Evolutionary conservation across 306 rosid genomes (phyloP).

Genomic region (Dalbergia oliveri): DNA sequence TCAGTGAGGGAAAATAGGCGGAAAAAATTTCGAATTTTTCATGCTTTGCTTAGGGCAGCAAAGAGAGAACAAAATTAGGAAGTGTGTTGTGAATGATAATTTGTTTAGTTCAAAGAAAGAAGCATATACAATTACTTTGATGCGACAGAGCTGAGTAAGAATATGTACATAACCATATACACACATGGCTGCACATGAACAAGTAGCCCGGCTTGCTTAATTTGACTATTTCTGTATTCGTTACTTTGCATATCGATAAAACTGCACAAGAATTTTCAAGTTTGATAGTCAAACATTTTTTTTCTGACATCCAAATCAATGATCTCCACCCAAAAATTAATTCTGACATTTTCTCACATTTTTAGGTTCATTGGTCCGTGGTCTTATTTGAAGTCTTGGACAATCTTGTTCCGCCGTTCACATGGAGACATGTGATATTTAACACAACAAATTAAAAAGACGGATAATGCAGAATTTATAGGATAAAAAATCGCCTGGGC

Average conservation of each 20-base stretch:
- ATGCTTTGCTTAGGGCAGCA: constrained; percentile 1
- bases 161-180: not conserved
- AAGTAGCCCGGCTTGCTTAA: constrained; percentile 25
- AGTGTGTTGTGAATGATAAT: not conserved
- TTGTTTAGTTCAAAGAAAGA: not conserved
- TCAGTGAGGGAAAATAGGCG: constrained; percentile 19
- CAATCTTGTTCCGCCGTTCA: constrained; percentile 35
- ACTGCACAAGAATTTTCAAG: not conserved
- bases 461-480: not conserved
- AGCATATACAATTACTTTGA: not conserved
- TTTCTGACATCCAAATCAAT: constrained; percentile 24
- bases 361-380: constrained; percentile 30
- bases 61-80: not conserved
- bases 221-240: constrained; percentile 27
- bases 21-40: not conserved
- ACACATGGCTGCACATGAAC: constrained; percentile 50
- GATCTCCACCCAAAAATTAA: constrained; percentile 17
- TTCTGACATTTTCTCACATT: constrained; percentile 20
- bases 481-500: constrained; percentile 10
- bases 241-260: not conserved
- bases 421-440: constrained; percentile 53
- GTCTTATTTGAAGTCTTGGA: not conserved
- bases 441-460: constrained; percentile 29
- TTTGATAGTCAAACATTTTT: constrained; percentile 7
- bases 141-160: not conserved